A percentile compares a stretch with the other conserved stretches of the same genome.
phyloP scores from a whole-genome alignment of 1,139 yeast species.

The Citeromyces hawaiiensis region DNA sequence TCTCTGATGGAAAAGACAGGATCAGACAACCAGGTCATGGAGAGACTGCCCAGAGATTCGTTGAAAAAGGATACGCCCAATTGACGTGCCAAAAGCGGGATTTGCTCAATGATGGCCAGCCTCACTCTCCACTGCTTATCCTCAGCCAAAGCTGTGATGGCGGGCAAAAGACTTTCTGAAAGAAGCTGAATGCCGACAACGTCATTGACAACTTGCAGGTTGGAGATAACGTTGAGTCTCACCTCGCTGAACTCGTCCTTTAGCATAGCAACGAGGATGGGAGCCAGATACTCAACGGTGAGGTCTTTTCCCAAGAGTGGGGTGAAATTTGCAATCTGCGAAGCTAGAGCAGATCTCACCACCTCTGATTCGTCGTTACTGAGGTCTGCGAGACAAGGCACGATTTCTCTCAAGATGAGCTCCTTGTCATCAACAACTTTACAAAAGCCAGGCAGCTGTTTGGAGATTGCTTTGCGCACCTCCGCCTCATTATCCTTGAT shows the following conservation, averaged over 20 bases:
- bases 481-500: conserved; percentile 95
- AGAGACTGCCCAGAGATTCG: conserved; percentile 77
- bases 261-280: conserved; percentile 84
- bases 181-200: conserved; percentile 86
- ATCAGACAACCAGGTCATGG: conserved; percentile 98
- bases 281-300: conserved; percentile 73
- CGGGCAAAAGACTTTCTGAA: conserved; percentile 83
- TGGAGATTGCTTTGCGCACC: conserved; percentile 88
- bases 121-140: conserved; percentile 98
- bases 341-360: conserved; percentile 87
- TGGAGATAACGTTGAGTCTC: conserved; percentile 84
- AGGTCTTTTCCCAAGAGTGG: conserved; percentile 78
- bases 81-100: conserved; percentile 92
- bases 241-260: conserved; percentile 97
- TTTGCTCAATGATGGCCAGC: conserved; percentile 91
- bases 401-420: conserved; percentile 51
- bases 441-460: conserved; percentile 78
- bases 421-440: conserved; percentile 35
- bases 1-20: conserved; percentile 93
- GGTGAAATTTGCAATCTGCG: conserved; percentile 76
- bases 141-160: conserved; percentile 90
- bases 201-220: conserved; percentile 82
- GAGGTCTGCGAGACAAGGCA: conserved; percentile 75
- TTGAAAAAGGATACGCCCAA: conserved; percentile 89
- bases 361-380: conserved; percentile 87